phyloP scores from a whole-genome alignment of 495 filamentous ascomycete genomes.

The Monascus purpureus region DNA sequence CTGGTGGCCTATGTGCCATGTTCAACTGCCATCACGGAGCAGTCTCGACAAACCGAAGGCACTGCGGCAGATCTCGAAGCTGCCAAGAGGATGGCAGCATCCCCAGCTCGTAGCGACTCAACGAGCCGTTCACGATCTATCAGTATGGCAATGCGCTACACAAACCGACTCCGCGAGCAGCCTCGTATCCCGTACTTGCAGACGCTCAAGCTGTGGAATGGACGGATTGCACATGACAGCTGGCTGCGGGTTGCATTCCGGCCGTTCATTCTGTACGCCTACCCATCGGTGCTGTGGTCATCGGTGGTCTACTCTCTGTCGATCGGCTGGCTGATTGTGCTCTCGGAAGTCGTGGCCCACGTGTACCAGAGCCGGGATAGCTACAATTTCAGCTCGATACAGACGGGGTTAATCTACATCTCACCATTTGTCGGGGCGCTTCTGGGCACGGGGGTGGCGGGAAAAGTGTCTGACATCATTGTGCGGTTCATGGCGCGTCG shows the following conservation, averaged over 20 bases:
- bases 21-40: neutral
- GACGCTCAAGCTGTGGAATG: conserved; percentile 60
- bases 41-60: neutral
- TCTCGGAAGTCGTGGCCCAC: conserved; percentile 71
- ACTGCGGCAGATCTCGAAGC: conserved; percentile 13
- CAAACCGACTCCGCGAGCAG: conserved; percentile 40
- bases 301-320: conserved; percentile 74
- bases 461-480: conserved; percentile 75
- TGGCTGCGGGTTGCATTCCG: conserved; percentile 66
- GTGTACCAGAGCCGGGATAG: conserved; percentile 52
- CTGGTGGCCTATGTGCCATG: conserved; percentile 3
- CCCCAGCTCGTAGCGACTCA: conserved; percentile 21
- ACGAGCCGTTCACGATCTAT: conserved; percentile 12
- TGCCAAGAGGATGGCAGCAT: conserved; percentile 6
- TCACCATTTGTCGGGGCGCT: conserved; percentile 81
- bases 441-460: conserved; percentile 80
- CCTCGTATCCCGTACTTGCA: conserved; percentile 55
- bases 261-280: conserved; percentile 75
- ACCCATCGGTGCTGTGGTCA: conserved; percentile 87
- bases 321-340: conserved; percentile 91
- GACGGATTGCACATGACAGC: conserved; percentile 59
- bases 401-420: conserved; percentile 78
- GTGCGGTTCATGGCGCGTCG: conserved; percentile 62
- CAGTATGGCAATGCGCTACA: conserved; percentile 34
- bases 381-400: conserved; percentile 69